Conservation (phyloP, 2,329 filamentous ascomycete genomes). For the Xylariaceae sp. region DNA sequence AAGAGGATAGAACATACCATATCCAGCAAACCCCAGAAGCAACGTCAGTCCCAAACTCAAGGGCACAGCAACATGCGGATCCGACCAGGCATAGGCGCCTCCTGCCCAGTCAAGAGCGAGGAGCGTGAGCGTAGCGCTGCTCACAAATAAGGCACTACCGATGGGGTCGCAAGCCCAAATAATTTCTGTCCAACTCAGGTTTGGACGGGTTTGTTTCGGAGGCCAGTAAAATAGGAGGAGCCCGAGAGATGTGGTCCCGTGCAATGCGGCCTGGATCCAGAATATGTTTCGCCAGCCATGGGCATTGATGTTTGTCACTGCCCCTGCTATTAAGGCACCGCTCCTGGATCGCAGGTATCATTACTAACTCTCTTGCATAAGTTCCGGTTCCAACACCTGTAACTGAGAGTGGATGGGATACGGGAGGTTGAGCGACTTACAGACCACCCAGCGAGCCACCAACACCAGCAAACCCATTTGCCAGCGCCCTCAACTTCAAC, state of each 20-base stretch:
- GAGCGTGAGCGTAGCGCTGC: slow-evolving; percentile 40
- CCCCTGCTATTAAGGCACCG: slow-evolving; percentile 47
- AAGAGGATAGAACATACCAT: slow-evolving; percentile 31
- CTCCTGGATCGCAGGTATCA: slow-evolving; percentile 31
- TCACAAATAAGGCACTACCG: slow-evolving; percentile 42
- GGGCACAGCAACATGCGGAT: slow-evolving; percentile 38
- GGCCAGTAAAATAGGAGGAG: slow-evolving; percentile 47
- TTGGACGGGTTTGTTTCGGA: slow-evolving; percentile 32
- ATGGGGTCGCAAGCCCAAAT: slow-evolving; percentile 47
- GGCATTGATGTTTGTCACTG: slow-evolving; percentile 43
- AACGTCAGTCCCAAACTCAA: slow-evolving; percentile 39
- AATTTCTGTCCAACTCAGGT: slow-evolving; percentile 36
- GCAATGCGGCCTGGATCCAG: slow-evolving; percentile 55
- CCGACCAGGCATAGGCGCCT: slow-evolving; percentile 38
- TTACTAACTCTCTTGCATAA: background rate
- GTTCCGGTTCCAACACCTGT: background rate
- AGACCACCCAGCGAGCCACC: slow-evolving; percentile 49
- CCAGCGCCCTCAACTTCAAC: slow-evolving; percentile 52
- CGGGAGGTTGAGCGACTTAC: slow-evolving; percentile 32
- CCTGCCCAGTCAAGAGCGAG: slow-evolving; percentile 45
- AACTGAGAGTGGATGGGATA: background rate
- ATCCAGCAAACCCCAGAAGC: slow-evolving; percentile 37
- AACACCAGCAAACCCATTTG: slow-evolving; percentile 50
- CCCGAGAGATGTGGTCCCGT: slow-evolving; percentile 44
- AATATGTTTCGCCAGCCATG: slow-evolving; percentile 54